Base-by-base conservation (phyloP, 495 filamentous ascomycete genomes). In the Podospora didyma region DNA sequence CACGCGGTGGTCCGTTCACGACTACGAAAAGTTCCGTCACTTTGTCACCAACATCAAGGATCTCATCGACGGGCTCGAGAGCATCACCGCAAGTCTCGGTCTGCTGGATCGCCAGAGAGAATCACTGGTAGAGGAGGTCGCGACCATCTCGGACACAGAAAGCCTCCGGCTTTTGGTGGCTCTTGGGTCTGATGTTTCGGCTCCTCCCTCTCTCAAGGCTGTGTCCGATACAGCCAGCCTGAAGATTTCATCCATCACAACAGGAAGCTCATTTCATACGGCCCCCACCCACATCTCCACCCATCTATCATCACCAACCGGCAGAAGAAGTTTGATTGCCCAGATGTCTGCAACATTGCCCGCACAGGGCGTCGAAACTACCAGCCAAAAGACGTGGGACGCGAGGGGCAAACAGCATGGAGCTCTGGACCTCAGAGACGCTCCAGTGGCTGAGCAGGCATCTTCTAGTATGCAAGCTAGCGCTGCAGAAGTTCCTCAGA, bases 1-100 rank as follows among this genome's bases (percentile, higher is more conserved):
- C 16, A 68, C 63, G 7, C 44, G 39, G 49, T 66, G 65, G 60
- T 45, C 63, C 11, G 41, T 68, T 5, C 55, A 64, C 49, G 60
- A 56, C 20, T 49, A 28, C 7, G 39, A 48, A 2, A 58, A 63
- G 37, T 68, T 68, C 46, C 48, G 59, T 20, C 54, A n/a, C 23
- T 11, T 35, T 14, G 14, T 35, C 14, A 35, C 34, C 34, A 14
- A 14, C 34, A 37, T 7, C 34, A 14, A 37, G 34, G 14, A 7
- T 14, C 34, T 37, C 34, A 37, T 37, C 34, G 34, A 37, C 34
- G 34, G 14, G 34, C 34, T 37, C 34, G 14, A 37, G 34, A 14
- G 34, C 7, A 14, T 35, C 7, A 35, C 34, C 7, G 14, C 7
- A 7, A 14, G 7, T 7, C 34, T 35, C 34, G 34, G 34, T 35